These are phyloP conservation scores for Albifimbria verrucaria DNA, from an alignment of 2,329 filamentous ascomycete genomes.

Conservation along the genomic window DNA sequence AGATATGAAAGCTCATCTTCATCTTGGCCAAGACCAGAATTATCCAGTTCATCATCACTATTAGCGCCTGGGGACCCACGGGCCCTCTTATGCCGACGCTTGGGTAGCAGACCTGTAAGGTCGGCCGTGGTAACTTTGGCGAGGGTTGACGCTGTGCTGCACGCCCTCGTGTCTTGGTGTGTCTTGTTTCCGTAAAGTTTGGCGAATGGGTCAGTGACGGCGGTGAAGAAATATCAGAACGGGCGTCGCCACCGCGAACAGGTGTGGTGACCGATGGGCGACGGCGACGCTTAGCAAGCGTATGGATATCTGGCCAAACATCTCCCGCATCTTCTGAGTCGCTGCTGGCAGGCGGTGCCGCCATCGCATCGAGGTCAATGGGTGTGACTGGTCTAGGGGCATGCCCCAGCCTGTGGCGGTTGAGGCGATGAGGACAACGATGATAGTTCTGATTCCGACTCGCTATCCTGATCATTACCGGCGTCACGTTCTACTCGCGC, in stretches of 20 bases:
- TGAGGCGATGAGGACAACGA: constrained; percentile 33
- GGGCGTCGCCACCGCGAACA: constrained; percentile 32
- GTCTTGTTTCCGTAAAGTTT: constrained; percentile 39
- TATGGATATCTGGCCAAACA: constrained; percentile 50
- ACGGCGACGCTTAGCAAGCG: constrained; percentile 45
- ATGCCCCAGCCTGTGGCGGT: constrained; percentile 15
- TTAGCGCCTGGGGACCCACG: constrained; percentile 37
- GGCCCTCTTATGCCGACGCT: constrained; percentile 42
- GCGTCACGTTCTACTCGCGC: constrained; percentile 20
- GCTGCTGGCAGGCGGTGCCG: constrained; percentile 55
- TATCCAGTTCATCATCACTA: constrained; percentile 46
- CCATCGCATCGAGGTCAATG: constrained; percentile 43
- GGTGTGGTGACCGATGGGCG: constrained; percentile 35
- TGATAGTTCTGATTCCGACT: constrained; percentile 22
- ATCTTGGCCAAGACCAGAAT: constrained; percentile 45
- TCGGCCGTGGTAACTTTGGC: constrained; percentile 51
- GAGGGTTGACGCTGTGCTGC: constrained; percentile 30
- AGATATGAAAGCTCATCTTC: constrained; percentile 55
- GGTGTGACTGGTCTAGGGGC: constrained; percentile 38
- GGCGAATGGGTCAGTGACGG: constrained; percentile 66
- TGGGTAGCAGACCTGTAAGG: constrained; percentile 51
- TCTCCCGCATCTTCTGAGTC: constrained; percentile 41
- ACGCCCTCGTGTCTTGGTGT: constrained; percentile 26
- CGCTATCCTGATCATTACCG: constrained; percentile 7
- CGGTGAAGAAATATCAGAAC: constrained; percentile 57